These are phyloP conservation scores for Venturia aucupariae DNA, from an alignment of 2,329 filamentous ascomycete genomes.

Conservation along the genomic window DNA sequence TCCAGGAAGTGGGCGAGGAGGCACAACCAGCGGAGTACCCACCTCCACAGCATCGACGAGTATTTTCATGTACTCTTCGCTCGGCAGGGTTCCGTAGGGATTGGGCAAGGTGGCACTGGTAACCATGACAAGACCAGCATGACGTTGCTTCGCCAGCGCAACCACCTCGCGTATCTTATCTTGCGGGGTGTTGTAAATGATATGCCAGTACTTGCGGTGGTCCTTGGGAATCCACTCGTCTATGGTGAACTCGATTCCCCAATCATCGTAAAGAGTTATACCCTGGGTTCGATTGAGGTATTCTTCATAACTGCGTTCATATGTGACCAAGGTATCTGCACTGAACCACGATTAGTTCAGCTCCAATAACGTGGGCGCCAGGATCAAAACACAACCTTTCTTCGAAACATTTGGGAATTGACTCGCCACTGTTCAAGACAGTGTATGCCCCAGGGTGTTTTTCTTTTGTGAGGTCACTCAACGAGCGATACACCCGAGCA, in stretches of 20 bases:
- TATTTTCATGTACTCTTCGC: background rate
- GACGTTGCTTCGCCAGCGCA: background rate
- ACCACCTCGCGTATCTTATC: background rate
- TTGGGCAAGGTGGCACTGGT: conserved; percentile 2
- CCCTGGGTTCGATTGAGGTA: conserved; percentile 18
- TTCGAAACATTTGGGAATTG: conserved; percentile 24
- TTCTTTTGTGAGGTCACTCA: conserved; percentile 17
- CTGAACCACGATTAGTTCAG: conserved; percentile 14
- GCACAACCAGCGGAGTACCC: background rate
- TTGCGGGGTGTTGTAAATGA: conserved; percentile 24
- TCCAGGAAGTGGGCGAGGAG: background rate
- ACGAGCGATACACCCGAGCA: background rate
- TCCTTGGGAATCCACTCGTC: conserved; percentile 23
- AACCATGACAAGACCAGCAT: conserved; percentile 1
- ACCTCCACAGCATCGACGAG: background rate
- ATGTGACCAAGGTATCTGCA: conserved; percentile 27
- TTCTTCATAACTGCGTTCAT: conserved; percentile 21
- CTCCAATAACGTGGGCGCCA: too few relatives aligned
- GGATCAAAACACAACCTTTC: conserved; percentile 12
- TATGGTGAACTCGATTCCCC: background rate
- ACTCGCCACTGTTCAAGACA: conserved; percentile 20
- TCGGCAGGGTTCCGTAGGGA: conserved; percentile 2
- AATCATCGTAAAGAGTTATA: conserved; percentile 14
- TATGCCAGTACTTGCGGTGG: conserved; percentile 26
- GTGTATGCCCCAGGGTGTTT: conserved; percentile 21